phyloP scores from a whole-genome alignment of 805 yeast species.

The Teunomyces panamensis region DNA sequence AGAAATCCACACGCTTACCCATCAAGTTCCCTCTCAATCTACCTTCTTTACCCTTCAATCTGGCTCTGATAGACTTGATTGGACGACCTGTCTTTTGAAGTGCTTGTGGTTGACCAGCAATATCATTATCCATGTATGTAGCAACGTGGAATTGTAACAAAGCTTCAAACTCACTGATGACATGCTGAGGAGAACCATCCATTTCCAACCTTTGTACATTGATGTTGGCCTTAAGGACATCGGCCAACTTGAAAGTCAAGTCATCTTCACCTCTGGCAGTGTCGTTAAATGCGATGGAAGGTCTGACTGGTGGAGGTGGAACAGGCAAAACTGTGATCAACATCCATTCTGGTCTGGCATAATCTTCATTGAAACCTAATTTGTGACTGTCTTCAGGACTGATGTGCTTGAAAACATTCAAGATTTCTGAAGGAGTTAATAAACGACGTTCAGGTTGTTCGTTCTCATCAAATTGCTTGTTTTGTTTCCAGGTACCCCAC shows the following conservation, averaged over 20 bases:
- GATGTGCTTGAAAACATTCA: slow-evolving; percentile 89
- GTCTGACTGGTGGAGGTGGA: slow-evolving; percentile 99
- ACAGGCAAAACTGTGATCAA: slow-evolving; percentile 96
- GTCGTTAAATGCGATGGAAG: slow-evolving; percentile 96
- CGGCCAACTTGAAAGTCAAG: slow-evolving; percentile 95
- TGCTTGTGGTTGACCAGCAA: slow-evolving; percentile 99
- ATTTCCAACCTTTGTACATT: slow-evolving; percentile 96
- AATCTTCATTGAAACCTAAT: slow-evolving; percentile 91
- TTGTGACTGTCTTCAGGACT: slow-evolving; percentile 75
- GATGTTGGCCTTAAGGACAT: slow-evolving; percentile 92
- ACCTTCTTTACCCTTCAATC: slow-evolving; percentile 99
- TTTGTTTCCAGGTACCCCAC: slow-evolving; percentile 98
- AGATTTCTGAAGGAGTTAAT: slow-evolving; percentile 82
- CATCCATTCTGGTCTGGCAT: slow-evolving; percentile 99
- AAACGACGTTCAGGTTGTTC: slow-evolving; percentile 91
- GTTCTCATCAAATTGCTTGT: slow-evolving; percentile 74
- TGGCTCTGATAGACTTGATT: slow-evolving; percentile 97
- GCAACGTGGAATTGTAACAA: slow-evolving; percentile 97
- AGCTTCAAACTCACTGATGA: slow-evolving; percentile 93
- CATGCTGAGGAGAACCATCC: slow-evolving; percentile 99
- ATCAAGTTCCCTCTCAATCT: slow-evolving; percentile 96
- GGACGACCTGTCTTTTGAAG: slow-evolving; percentile 98
- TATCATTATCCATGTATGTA: slow-evolving; percentile 98
- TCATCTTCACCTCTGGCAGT: slow-evolving; percentile 99
- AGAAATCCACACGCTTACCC: slow-evolving; percentile 99